Conservation (phyloP, 1,139 yeast species). For the Saccharomycopsis phalli region DNA sequence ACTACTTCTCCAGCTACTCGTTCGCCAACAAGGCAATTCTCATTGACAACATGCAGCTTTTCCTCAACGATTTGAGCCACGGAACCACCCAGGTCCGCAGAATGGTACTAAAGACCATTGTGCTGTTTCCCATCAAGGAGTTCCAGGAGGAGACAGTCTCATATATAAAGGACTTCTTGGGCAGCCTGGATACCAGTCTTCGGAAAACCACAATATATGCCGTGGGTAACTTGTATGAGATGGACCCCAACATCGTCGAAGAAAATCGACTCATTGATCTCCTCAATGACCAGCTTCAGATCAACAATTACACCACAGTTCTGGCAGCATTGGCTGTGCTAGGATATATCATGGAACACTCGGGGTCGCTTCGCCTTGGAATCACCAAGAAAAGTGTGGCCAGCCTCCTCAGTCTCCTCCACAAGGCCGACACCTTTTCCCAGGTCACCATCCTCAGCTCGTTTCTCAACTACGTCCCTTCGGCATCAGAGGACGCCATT, state of each 20-base stretch:
- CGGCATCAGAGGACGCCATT: constrained; percentile 54
- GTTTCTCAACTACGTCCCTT: constrained; percentile 64
- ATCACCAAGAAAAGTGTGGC: constrained; percentile 51
- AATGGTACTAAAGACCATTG: constrained; percentile 56
- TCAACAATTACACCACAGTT: constrained; percentile 54
- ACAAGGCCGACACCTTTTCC: constrained; percentile 71
- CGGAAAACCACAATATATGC: constrained; percentile 64
- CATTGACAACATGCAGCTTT: constrained; percentile 21
- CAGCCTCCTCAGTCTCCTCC: constrained; percentile 40
- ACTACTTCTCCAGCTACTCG: constrained; percentile 54
- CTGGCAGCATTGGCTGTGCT: constrained; percentile 69
- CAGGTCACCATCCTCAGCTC: constrained; percentile 66
- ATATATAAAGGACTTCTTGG: constrained; percentile 32
- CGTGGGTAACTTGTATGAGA: constrained; percentile 59
- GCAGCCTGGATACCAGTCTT: constrained; percentile 46
- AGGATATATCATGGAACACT: constrained; percentile 51
- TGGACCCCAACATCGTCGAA: constrained; percentile 41
- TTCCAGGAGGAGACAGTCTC: constrained; percentile 37
- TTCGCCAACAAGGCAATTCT: constrained; percentile 42
- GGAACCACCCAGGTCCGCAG: constrained; percentile 35
- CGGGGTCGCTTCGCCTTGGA: constrained; percentile 36
- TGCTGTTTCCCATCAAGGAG: constrained; percentile 48
- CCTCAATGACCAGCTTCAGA: constrained; percentile 51
- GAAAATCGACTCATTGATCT: constrained; percentile 40
- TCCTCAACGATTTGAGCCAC: constrained; percentile 40